phyloP scores from a whole-genome alignment of 257 asterid genomes.

The Lantana camara region DNA sequence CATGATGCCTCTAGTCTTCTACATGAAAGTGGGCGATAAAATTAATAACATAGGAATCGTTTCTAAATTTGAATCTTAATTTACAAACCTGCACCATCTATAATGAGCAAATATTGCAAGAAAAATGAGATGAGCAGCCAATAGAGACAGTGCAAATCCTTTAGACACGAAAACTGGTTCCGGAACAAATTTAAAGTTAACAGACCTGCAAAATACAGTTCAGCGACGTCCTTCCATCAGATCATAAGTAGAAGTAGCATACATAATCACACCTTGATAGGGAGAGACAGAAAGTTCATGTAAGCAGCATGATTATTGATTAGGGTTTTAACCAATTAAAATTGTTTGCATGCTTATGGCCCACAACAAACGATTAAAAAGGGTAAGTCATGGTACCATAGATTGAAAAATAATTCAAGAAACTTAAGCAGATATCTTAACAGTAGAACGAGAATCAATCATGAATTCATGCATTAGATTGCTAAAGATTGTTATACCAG shows the following conservation, averaged over 20 bases:
- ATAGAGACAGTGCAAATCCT: conserved; percentile 43
- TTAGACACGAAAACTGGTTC: conserved; percentile 34
- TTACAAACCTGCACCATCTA: conserved; percentile 54
- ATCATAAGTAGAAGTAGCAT: neutral
- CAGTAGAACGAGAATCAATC: neutral
- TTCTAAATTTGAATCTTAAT: neutral
- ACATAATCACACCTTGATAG: too few relatives aligned
- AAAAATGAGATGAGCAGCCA: conserved; percentile 50
- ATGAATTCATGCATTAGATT: conserved; percentile 7
- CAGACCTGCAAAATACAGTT: conserved; percentile 32
- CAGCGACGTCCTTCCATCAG: neutral
- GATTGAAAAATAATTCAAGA: neutral
- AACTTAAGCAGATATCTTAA: neutral
- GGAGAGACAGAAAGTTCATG: neutral
- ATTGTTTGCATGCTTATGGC: neutral
- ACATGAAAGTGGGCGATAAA: neutral
- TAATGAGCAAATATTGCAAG: conserved; percentile 45
- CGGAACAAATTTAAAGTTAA: conserved; percentile 40
- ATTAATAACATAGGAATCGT: neutral
- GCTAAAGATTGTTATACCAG: conserved; percentile 44
- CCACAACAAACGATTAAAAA: neutral
- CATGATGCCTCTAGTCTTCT: neutral
- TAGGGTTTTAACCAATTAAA: neutral
- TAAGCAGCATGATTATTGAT: neutral
- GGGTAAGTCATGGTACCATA: neutral